Base-by-base conservation (phyloP, 176 grass and related monocot species). In the Avena eriantha region DNA sequence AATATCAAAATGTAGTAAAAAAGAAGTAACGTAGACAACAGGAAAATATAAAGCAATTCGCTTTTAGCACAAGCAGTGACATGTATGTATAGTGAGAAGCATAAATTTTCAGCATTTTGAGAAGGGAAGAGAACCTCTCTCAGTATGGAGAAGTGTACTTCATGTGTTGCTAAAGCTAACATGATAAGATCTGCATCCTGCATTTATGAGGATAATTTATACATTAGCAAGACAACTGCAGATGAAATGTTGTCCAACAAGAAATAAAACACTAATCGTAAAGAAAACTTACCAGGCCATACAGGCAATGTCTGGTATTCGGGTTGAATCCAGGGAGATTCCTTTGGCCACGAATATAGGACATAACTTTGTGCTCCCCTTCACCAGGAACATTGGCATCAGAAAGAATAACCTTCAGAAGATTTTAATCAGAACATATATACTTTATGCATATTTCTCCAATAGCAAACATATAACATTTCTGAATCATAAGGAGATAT, bases 331-430 rank as follows among this genome's bases (percentile, higher is more conserved):
- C 94, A 89, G 89, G 83, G 4, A 94, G 76, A 81, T 96, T 99
- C 70, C 97, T 88, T 73, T 99, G 94, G 13, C 92, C 90, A 63
- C 97, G 92, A 92, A 99, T 91, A 48, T 99, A 99, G 15, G 97
- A 99, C 94, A 99, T 99, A 72, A 99, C 94, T 96, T 99, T 99
- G 80, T 99, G 97, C 83, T 99, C 97, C 82, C 97, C 97, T 99
- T 99, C 97, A 88, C 97, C 97, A 90, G 97, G 94, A 94, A 93
- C 97, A 99, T 99, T 99, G 70, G 97, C 97, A 94, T 99, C 97
- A 94, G 97, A 99, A 58, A 99, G 91, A 67, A 99, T 91, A 91
- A 99, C 97, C 97, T 99, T 96, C 88, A 90, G 89, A 88, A 89
- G 71, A 93, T 77, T 82, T 77, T 78, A 80, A 90, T 83, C 68